These are phyloP conservation scores for Vitis rotundifolia DNA, from an alignment of 164 flowering plant species.

Conservation along the genomic window DNA sequence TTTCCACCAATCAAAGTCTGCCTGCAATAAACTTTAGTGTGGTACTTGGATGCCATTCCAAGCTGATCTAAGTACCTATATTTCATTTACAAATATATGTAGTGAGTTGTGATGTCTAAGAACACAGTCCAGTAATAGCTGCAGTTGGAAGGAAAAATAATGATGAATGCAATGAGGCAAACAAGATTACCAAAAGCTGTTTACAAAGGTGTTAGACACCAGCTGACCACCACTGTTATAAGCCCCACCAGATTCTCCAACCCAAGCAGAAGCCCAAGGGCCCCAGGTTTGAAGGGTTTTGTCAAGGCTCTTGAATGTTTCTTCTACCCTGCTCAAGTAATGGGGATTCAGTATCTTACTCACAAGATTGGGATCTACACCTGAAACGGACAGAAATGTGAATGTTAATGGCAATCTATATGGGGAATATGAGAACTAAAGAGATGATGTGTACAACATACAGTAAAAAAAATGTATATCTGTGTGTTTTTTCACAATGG, in stretches of 20 bases:
- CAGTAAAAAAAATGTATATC: too few relatives aligned
- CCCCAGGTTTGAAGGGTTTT: slow-evolving; percentile 47
- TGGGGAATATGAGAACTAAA: too few relatives aligned
- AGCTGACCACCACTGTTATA: slow-evolving; percentile 79
- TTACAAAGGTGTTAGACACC: slow-evolving; percentile 72
- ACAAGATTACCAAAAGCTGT: slow-evolving; percentile 71
- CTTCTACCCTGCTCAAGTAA: slow-evolving; percentile 29
- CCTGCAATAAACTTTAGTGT: slow-evolving; percentile 83
- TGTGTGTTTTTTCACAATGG: too few relatives aligned
- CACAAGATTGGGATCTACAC: slow-evolving; percentile 61
- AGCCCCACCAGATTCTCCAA: slow-evolving; percentile 97
- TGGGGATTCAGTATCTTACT: slow-evolving; percentile 60
- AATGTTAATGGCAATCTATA: too few relatives aligned
- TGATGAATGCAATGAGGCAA: slow-evolving; percentile 4
- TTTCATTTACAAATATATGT: neutral
- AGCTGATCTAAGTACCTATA: slow-evolving; percentile 93
- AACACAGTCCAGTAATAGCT: neutral
- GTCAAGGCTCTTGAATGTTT: slow-evolving; percentile 41
- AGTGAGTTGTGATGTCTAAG: neutral
- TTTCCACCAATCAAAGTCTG: slow-evolving; percentile 87
- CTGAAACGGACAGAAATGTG: slow-evolving; percentile 30
- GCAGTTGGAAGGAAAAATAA: neutral
- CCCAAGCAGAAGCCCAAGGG: slow-evolving; percentile 92
- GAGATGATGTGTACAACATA: neutral
- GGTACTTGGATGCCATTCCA: slow-evolving; percentile 80